These are phyloP conservation scores for Epichloe festucae DNA, from an alignment of 2,329 filamentous ascomycete genomes.

Conservation along the genomic window DNA sequence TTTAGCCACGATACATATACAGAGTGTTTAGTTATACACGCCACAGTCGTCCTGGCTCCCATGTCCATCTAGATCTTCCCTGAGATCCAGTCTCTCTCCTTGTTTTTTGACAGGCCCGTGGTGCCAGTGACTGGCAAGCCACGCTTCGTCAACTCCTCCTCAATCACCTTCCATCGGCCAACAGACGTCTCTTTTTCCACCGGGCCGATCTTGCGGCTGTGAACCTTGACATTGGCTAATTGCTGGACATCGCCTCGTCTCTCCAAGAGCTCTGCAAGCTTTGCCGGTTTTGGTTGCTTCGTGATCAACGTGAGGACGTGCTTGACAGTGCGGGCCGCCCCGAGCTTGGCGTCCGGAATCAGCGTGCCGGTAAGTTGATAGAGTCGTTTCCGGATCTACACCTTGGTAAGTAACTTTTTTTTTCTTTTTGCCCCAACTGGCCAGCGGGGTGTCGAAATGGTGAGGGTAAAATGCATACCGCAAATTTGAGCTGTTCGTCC, in stretches of 20 bases:
- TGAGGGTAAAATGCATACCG: constrained; percentile 38
- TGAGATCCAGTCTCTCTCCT: constrained; percentile 29
- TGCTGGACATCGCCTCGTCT: constrained; percentile 29
- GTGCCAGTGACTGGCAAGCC: constrained; percentile 45
- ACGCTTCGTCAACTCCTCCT: constrained; percentile 51
- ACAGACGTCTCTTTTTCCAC: constrained; percentile 59
- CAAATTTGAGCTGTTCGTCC: constrained; percentile 54
- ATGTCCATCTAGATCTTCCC: constrained; percentile 20
- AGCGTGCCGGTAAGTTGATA: constrained; percentile 69
- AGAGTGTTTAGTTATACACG: constrained; percentile 1
- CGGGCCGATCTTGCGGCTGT: constrained; percentile 49
- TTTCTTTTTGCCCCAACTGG: too few relatives aligned
- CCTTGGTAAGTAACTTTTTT: too few relatives aligned
- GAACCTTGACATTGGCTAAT: constrained; percentile 60
- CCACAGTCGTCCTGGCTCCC: neutral
- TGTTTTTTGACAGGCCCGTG: constrained; percentile 24
- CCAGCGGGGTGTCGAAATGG: too few relatives aligned
- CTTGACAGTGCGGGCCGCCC: constrained; percentile 38
- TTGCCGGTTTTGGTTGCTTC: constrained; percentile 41
- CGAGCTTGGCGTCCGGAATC: constrained; percentile 58
- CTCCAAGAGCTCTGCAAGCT: constrained; percentile 50
- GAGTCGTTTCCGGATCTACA: constrained; percentile 65
- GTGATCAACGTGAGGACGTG: constrained; percentile 41
- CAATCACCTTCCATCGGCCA: constrained; percentile 70
- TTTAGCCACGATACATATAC: constrained; percentile 1